phyloP scores from a whole-genome alignment of 805 yeast species.

The Lipomyces yamadae region DNA sequence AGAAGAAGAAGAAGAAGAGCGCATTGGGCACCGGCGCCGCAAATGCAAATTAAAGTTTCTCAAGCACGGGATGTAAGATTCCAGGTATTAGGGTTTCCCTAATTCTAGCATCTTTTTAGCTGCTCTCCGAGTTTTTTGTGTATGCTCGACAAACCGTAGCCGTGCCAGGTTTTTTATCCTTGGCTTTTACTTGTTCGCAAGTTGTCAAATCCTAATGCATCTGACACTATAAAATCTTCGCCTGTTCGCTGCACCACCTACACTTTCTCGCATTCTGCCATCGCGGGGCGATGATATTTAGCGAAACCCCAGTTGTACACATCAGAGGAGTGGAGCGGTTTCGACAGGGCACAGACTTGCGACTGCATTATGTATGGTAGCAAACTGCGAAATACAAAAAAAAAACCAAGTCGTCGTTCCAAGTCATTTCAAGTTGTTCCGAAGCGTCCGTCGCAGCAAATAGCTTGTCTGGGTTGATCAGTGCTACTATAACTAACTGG shows the following conservation, averaged over 20 bases:
- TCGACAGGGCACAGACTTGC: not conserved
- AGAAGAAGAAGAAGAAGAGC: too few species aligned
- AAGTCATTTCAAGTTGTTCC: not conserved
- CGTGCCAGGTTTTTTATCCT: too few species aligned
- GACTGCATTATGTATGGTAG: not conserved
- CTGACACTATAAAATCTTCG: not conserved
- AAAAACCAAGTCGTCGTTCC: not conserved
- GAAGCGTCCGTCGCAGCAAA: not conserved
- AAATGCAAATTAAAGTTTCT: too few species aligned
- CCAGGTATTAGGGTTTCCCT: too few species aligned
- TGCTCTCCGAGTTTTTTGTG: too few species aligned
- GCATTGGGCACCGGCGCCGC: too few species aligned
- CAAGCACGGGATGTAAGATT: too few species aligned
- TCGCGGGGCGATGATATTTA: not conserved
- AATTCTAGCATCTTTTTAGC: too few species aligned
- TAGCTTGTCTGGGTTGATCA: not conserved
- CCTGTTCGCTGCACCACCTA: not conserved
- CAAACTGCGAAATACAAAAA: not conserved
- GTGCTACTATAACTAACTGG: not conserved
- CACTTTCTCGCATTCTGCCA: not conserved
- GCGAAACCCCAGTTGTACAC: not conserved
- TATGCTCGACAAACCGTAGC: too few species aligned
- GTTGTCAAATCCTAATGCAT: not conserved
- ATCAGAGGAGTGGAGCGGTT: not conserved
- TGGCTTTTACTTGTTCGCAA: too few species aligned